A percentile compares a stretch with the other conserved stretches of the same genome.
Conservation (phyloP, 441 rosid genomes). For the Manihot esculenta region DNA sequence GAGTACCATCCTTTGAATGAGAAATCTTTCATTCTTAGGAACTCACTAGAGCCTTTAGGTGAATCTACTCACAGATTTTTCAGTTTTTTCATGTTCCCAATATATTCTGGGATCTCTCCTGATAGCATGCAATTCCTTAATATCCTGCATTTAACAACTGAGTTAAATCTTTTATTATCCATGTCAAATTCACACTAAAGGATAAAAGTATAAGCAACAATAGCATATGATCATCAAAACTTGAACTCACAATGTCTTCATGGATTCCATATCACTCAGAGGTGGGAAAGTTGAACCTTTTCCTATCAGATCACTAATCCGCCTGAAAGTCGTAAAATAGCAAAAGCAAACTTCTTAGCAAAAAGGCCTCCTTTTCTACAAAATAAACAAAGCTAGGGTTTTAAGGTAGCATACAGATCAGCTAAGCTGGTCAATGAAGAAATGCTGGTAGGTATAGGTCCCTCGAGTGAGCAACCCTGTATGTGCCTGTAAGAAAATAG, state of each 20-base stretch:
- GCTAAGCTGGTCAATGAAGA: slow-evolving; percentile 56
- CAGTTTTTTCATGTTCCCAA: slow-evolving; percentile 57
- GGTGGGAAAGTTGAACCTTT: slow-evolving; percentile 54
- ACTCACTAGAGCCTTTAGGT: neutral
- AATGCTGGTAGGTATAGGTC: slow-evolving; percentile 76
- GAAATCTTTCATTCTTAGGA: neutral
- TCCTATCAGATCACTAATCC: slow-evolving; percentile 81
- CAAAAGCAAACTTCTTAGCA: slow-evolving; percentile 9
- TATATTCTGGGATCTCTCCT: slow-evolving; percentile 62
- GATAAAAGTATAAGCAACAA: slow-evolving; percentile 4
- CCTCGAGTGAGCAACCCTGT: slow-evolving; percentile 72
- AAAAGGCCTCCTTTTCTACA: neutral
- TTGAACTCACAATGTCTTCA: slow-evolving; percentile 74
- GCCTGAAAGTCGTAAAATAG: slow-evolving; percentile 41
- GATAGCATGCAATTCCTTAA: slow-evolving; percentile 61
- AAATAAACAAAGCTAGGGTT: slow-evolving; percentile 10
- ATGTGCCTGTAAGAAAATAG: slow-evolving; percentile 55
- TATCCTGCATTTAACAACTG: slow-evolving; percentile 44
- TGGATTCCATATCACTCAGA: slow-evolving; percentile 44
- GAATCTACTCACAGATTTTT: slow-evolving; percentile 65
- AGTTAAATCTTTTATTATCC: neutral
- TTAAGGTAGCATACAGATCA: slow-evolving; percentile 61
- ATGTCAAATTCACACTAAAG: neutral
- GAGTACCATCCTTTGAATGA: neutral
- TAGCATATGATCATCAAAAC: neutral